Conservation (phyloP, 371 early-diverging fungal genomes). For the Mortierella sp. region DNA sequence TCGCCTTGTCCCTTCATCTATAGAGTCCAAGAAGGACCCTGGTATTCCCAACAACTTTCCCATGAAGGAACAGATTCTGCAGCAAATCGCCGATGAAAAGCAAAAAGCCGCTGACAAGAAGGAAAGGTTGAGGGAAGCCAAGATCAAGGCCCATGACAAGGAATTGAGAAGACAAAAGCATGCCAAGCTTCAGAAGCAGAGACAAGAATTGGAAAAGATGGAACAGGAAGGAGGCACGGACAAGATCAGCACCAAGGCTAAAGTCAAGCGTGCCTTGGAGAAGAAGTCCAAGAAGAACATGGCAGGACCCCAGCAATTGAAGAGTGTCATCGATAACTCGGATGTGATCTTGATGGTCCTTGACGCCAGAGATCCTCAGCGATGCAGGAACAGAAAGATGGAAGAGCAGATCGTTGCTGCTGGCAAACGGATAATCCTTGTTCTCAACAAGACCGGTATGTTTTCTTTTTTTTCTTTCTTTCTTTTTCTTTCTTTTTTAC, state of each 20-base stretch:
- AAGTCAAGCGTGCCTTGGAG: slow-evolving; percentile 1
- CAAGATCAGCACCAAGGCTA: neutral
- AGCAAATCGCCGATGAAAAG: slow-evolving; percentile 71
- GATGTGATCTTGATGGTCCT: slow-evolving; percentile 97
- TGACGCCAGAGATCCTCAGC: slow-evolving; percentile 97
- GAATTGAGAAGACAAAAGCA: slow-evolving; percentile 3
- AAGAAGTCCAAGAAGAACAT: slow-evolving; percentile 2
- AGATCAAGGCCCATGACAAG: slow-evolving; percentile 58
- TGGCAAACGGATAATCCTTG: slow-evolving; percentile 54
- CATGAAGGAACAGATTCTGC: slow-evolving; percentile 85
- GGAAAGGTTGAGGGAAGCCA: slow-evolving; percentile 61
- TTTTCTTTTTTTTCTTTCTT: neutral
- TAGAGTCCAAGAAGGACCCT: slow-evolving; percentile 89
- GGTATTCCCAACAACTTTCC: slow-evolving; percentile 92
- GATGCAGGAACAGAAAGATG: slow-evolving; percentile 88
- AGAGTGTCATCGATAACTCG: slow-evolving; percentile 91
- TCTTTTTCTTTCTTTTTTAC: no score
- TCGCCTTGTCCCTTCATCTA: slow-evolving; percentile 26
- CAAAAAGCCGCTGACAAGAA: slow-evolving; percentile 63
- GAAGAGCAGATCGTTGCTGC: slow-evolving; percentile 87
- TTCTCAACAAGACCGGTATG: slow-evolving; percentile 21
- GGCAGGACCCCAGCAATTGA: slow-evolving; percentile 68
- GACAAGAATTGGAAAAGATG: neutral
- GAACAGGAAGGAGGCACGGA: slow-evolving; percentile 1
- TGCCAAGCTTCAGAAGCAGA: no score